phyloP scores from a whole-genome alignment of 345 rosid genomes.

The Excoecaria cochinchinensis region DNA sequence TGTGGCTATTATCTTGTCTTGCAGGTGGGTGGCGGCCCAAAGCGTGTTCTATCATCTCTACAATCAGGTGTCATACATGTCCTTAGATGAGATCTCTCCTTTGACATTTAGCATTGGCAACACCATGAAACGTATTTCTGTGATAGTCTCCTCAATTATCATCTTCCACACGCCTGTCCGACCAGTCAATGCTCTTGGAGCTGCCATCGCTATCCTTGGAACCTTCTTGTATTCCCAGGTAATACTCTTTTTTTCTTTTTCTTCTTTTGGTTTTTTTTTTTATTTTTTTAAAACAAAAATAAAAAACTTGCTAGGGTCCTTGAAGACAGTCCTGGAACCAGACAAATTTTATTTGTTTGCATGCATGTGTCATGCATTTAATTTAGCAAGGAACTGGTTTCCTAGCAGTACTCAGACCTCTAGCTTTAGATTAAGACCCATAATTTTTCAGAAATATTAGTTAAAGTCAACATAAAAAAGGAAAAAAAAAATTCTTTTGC shows the following conservation, averaged over 20 bases:
- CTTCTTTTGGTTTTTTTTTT: too few relatives aligned
- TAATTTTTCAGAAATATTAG: neutral
- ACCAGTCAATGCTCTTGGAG: slow-evolving; percentile 91
- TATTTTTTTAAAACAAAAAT: too few relatives aligned
- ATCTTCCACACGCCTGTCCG: slow-evolving; percentile 96
- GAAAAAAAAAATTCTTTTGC: neutral
- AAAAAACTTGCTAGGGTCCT: neutral
- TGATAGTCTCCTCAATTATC: slow-evolving; percentile 95
- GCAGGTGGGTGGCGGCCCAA: slow-evolving; percentile 96
- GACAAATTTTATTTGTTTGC: neutral
- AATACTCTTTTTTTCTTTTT: too few relatives aligned
- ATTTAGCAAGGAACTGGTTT: neutral
- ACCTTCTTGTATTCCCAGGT: slow-evolving; percentile 99
- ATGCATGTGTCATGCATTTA: neutral
- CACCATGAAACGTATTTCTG: slow-evolving; percentile 98
- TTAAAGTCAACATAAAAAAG: too few relatives aligned
- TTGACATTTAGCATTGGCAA: slow-evolving; percentile 96
- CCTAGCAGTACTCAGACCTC: neutral
- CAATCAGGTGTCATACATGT: slow-evolving; percentile 99
- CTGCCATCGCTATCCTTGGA: slow-evolving; percentile 94
- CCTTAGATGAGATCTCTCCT: slow-evolving; percentile 90
- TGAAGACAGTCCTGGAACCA: neutral
- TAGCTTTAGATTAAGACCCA: too few relatives aligned
- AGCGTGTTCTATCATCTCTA: slow-evolving; percentile 98
- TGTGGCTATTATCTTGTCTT: slow-evolving; percentile 8